Conservation (phyloP, 1,284 basidiomycete species). For the Heterobasidion parviporum region DNA sequence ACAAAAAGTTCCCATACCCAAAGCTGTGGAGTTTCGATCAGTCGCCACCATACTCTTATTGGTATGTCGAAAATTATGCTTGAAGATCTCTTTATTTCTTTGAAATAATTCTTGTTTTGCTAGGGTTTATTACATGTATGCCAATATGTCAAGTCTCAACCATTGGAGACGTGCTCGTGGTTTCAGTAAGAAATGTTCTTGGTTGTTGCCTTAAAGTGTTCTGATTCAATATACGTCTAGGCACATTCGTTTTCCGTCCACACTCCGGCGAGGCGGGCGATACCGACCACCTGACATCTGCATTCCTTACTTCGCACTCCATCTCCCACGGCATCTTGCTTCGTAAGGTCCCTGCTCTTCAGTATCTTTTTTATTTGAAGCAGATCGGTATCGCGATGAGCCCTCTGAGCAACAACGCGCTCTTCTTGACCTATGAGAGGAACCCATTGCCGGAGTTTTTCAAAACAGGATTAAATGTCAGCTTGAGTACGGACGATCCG, state of each 20-base stretch:
- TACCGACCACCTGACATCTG: conserved; percentile 93
- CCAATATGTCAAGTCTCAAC: conserved; percentile 93
- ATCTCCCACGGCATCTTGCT: conserved; percentile 98
- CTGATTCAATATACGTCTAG: conserved; percentile 29
- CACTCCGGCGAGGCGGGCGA: conserved; percentile 99
- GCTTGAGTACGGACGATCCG: conserved; percentile 93
- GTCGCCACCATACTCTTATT: conserved; percentile 93
- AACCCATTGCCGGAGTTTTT: conserved; percentile 98
- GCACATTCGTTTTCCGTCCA: conserved; percentile 94
- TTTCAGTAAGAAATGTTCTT: conserved; percentile 56
- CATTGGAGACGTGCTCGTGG: conserved; percentile 84
- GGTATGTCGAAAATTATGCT: conserved; percentile 38
- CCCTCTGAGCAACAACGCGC: conserved; percentile 94
- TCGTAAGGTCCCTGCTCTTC: conserved; percentile 91
- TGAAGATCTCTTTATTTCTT: background rate
- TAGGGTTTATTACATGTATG: conserved; percentile 97
- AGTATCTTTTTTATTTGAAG: conserved; percentile 93
- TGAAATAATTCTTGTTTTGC: background rate
- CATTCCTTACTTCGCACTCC: conserved; percentile 94
- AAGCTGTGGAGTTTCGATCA: conserved; percentile 84
- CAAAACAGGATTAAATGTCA: conserved; percentile 93
- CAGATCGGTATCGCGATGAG: conserved; percentile 99
- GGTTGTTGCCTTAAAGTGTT: background rate
- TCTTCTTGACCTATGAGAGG: conserved; percentile 95
- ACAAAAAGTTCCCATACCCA: conserved; percentile 95